Evolutionary conservation across 768 basidiomycete genomes (phyloP), one percentile per base, ranked within the genome.

Genomic region (Dioszegia hungarica): DNA sequence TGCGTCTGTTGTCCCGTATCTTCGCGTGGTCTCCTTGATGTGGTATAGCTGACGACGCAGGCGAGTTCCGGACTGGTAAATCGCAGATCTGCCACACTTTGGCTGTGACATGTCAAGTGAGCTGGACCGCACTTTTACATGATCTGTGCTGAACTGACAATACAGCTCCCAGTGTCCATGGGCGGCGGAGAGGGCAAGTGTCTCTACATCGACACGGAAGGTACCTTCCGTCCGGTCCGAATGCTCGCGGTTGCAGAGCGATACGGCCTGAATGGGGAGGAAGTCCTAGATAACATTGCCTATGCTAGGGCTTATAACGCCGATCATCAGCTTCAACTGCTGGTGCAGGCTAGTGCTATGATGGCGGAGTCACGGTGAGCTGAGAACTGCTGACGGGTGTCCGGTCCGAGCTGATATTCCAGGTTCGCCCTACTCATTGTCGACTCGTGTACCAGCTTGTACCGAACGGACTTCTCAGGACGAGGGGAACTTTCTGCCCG

Each of bases 121-220:
- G 79, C 59, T 40, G 2, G 5, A 31, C 3, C 25, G 19, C 24
- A 9, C 15, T 5, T 28, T 19, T 10, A 1, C 8, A 3, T 22
- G 24, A 50, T 31, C 8, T 11, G 0, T 5, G n/a, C n/a, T n/a
- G 19, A 33, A 45, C 56, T 60, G 33, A 62, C 38, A 25, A 10
- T n/a, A 4, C 61, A 81, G 79, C 82, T 98, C 14, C 95, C 95
- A 1, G 87, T 92, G 39, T 87, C 84, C 68, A 97, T 98, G 93
- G 94, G 95, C 19, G 95, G 95, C 15, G 95, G 95, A 12, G 95
- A 99, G 78, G 95, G 95, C 36, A 99, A 99, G 78, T 97, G 94
- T 72, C 80, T 99, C 41, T 99, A 95, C 77, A 97, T 99, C 77
- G 95, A 99, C 75, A 98, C 95, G 0, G 95, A 99, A 72, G 94